A percentile compares a stretch with the other conserved stretches of the same genome.
Evolutionary conservation across 163 green algal genomes (phyloP).

Genomic region (Scenedesmus sp.): DNA sequence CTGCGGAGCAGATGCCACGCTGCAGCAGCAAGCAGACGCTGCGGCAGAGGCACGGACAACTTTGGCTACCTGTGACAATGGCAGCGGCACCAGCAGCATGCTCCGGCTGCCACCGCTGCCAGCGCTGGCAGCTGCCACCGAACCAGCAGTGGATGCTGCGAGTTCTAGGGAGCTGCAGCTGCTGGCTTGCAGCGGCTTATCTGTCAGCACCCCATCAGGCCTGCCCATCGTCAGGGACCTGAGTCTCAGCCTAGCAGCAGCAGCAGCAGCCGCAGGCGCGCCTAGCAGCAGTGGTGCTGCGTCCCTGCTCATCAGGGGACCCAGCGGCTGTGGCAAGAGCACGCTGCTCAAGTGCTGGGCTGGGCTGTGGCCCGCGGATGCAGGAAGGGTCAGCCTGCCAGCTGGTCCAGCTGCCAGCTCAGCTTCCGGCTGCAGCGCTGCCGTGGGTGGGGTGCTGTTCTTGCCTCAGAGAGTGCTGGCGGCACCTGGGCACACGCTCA

Average conservation of each 20-base stretch:
- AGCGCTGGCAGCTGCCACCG: neutral
- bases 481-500: conserved; percentile 64
- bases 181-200: neutral
- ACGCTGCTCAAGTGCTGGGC: conserved; percentile 86
- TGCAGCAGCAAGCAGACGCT: neutral
- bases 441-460: conserved; percentile 58
- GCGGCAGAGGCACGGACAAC: neutral
- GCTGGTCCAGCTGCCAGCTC: neutral
- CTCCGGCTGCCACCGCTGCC: neutral
- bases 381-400: conserved; percentile 8
- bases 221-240: neutral
- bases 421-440: neutral
- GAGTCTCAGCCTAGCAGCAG: neutral
- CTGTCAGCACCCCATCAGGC: conserved; percentile 10
- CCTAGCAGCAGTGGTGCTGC: too few relatives aligned
- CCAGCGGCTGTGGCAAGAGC: conserved; percentile 89
- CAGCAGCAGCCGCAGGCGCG: neutral
- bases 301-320: conserved; percentile 84
- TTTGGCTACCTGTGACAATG: neutral
- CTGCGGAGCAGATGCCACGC: neutral
- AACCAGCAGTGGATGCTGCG: neutral
- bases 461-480: conserved; percentile 67
- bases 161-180: neutral
- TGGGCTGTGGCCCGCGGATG: conserved; percentile 78
- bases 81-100: conserved; percentile 39